Base-by-base conservation (phyloP, 2,329 filamentous ascomycete species). In the Meredithiella fracta region DNA sequence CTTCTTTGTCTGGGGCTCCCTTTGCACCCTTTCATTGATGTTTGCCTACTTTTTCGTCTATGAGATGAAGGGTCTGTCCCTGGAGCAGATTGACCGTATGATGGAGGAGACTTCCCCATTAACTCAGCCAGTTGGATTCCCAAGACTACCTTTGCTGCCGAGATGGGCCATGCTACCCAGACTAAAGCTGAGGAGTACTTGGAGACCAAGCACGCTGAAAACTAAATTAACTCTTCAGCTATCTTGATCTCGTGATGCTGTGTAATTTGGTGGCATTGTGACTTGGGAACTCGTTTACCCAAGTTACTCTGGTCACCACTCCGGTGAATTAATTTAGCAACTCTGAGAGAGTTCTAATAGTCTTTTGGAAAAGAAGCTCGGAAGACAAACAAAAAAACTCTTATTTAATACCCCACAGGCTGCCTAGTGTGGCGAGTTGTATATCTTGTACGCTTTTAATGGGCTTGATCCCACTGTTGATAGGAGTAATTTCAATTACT, bases 31-130 rank as follows among this genome's bases (percentile, higher is more conserved):
- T 59, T 76, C 76, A 55, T 72, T 79, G 52, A 64, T 79, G 65
- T 87, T 85, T 72, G 71, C 80, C 57, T 87, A 83, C 74, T 84
- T 86, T 75, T 73, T 87, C 57, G 73, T 87, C 40, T 82, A 80
- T 59, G 82, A 85, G 72, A 85, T 81, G 67, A 85, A 86, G 77
- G 84, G 84, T 57, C 75, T 87, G 50, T 83, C 83, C 54, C 80
- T 87, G 47, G 84, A 88, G 72, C 83, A 88, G 72, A 82, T 88
- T 64, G 84, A 88, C 73, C 81, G 80, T 75, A 91, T 94, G 86
- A 80, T 92, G 76, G 86, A 90, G 73, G 86, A 94, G 79, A 81
- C 79, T 40, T 87, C 79, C 85, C 87, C 38, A 80, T 85, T 61
- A 87, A 78, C 17, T 90, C 85, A 2, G 72, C 79, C 70, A 82